These are phyloP conservation scores for Mimosa bimucronata DNA, from an alignment of 306 rosid species.

Conservation along the genomic window DNA sequence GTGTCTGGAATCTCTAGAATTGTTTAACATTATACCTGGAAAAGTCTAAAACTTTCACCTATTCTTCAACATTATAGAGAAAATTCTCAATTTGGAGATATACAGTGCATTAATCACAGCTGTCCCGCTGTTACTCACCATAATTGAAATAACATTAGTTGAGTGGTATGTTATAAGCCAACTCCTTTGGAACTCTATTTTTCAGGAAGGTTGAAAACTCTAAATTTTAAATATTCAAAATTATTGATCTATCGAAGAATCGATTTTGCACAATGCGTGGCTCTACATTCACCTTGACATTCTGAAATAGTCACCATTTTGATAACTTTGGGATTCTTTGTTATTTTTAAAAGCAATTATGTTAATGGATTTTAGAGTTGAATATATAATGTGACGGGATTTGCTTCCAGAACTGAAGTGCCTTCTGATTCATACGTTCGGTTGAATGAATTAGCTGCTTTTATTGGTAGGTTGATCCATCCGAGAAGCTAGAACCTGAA, in stretches of 20 bases:
- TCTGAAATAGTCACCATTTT: slow-evolving; percentile 8
- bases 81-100: background rate
- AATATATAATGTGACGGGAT: slow-evolving; percentile 14
- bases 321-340: background rate
- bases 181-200: background rate
- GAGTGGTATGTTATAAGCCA: background rate
- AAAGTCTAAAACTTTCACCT: background rate
- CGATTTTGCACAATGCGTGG: slow-evolving; percentile 4
- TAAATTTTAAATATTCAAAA: background rate
- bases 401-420: slow-evolving; percentile 2
- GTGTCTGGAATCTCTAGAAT: background rate
- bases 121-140: background rate
- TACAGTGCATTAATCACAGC: background rate
- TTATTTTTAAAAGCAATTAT: slow-evolving; percentile 2
- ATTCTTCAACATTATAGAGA: background rate
- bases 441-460: slow-evolving; percentile 39
- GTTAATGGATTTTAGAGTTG: slow-evolving; percentile 4
- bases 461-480: slow-evolving; percentile 77
- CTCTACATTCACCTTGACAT: slow-evolving; percentile 5
- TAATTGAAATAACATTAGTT: background rate
- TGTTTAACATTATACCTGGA: background rate
- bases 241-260: no score
- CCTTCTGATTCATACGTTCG: background rate
- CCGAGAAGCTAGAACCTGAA: slow-evolving; percentile 83
- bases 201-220: background rate